Conservation (phyloP, 352 stramenopile genomes). For the Lagenidium giganteum region DNA sequence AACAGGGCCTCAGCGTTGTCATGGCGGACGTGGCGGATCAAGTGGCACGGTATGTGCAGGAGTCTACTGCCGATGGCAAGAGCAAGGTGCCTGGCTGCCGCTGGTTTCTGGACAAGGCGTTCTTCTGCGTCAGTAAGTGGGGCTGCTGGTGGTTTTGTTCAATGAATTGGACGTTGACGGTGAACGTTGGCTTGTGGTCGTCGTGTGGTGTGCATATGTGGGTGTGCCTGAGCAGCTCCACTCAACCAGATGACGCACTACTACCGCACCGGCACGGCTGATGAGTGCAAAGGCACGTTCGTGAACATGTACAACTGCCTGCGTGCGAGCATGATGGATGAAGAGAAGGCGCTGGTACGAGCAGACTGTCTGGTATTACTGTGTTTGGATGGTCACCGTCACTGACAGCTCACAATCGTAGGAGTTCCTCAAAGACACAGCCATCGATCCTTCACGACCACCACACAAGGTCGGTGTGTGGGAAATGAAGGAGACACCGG, state of each 20-base stretch:
- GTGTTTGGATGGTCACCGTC: not conserved
- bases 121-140: conserved; percentile 82
- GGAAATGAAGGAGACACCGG: conserved; percentile 56
- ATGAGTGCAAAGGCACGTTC: conserved; percentile 81
- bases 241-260: conserved; percentile 81
- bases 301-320: conserved; percentile 81
- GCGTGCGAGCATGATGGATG: conserved; percentile 72
- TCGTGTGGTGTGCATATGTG: not conserved
- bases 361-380: too few relatives aligned
- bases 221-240: conserved; percentile 50
- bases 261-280: conserved; percentile 62
- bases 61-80: conserved; percentile 39
- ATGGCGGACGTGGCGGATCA: conserved; percentile 40
- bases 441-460: conserved; percentile 47
- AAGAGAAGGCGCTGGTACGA: conserved; percentile 52
- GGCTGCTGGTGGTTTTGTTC: not conserved
- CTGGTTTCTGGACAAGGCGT: conserved; percentile 79
- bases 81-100: conserved; percentile 51
- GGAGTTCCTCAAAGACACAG: conserved; percentile 62
- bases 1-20: too few relatives aligned
- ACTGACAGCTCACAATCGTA: conserved; percentile 6
- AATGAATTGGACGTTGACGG: not conserved
- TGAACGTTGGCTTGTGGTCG: not conserved
- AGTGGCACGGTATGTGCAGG: conserved; percentile 57
- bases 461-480: conserved; percentile 58